Base-by-base conservation (phyloP, 1,284 basidiomycete species). In the Tilletia horrida region DNA sequence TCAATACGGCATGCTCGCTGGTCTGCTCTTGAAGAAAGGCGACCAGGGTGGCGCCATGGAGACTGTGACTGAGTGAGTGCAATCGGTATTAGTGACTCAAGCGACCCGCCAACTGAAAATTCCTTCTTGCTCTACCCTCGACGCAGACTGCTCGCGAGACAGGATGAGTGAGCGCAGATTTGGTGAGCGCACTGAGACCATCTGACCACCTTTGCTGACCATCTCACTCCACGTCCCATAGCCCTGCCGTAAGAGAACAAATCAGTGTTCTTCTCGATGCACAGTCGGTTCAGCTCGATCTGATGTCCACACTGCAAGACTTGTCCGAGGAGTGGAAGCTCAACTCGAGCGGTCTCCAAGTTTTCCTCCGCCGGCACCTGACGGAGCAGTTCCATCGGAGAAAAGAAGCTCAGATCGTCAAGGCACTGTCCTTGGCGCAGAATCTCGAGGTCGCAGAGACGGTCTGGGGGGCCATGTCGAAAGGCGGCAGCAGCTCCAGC, bases 31-130 rank as follows among this genome's bases (percentile, higher is more conserved):
- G 27, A 59, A 59, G 55, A 59, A 59, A 29, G 55, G 55, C 29
- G 55, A 59, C 14, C 55, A 59, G 29, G 31, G 31, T 21, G 55
- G 55, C 18, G 55, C 55, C 7, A 59, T 59, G 55, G 55, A 59
- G 55, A 59, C 55, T 16, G 29, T 59, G 55, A 59, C 27, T 31
- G 55, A 59, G 55, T 59, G 55, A 59, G 55, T 59, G 8, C 7
- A 9, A 8, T 44, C 43, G 43, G 43, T 18, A 44, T 8, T n/a
- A n/a, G n/a, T n/a, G n/a, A n/a, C n/a, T 40, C 35, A 40, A 40
- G 4, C 35, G 35, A 40, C 35, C 35, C 4, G 6, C 35, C 6
- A 40, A 40, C 35, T 11, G 47, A 21, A 50, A 14, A 27, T 55
- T 35, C 14, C 14, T 59, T 11, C 14, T 59, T 35, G 27, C 16